Base-by-base conservation (phyloP, 352 stramenopile species). In the Phytophthora cactorum region DNA sequence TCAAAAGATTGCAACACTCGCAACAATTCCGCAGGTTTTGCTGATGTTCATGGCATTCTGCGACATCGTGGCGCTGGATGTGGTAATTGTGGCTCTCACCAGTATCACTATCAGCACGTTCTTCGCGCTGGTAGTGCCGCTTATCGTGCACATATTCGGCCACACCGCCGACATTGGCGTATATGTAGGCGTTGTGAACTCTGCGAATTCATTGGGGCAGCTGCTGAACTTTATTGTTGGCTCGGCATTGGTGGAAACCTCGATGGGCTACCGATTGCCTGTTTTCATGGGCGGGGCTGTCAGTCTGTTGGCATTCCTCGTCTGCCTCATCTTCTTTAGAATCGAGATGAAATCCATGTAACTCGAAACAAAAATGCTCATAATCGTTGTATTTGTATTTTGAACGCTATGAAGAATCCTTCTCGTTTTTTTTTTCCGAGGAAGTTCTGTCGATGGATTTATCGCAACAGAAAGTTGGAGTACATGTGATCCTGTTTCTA, bases 151-250 rank as follows among this genome's bases (percentile, higher is more conserved):
- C 53, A 66, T 82, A 6, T 81, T 84, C 29, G 79, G 81, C 25
- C 63, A 71, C 4, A 70, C 56, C 3, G 55, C 64, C 0, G 61
- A 81, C 5, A 78, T 88, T 27, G 81, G 81, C 7, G 73, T 90
- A 15, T 79, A 82, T 44, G 75, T 86, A 12, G 81, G 79, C 22
- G 78, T 81, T 27, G 25, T 88, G 50, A 88, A 87, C 55, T 82
- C 79, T 17, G 77, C 77, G 5, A 84, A 82, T 14, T 87, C 79
- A 45, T 62, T 72, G 25, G 79, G 81, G 1, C 79, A 88, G 59
- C 34, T 88, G 43, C 63, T 88, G 8, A 90, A 88, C 57, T 89
- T 84, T 39, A 67, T 71, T 14, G 52, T 81, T 2, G 77, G 77
- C 3, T 72, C 79, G n/a, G 74, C 68, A 12, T 38, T 89, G 12